Evolutionary conservation across 306 rosid genomes (phyloP).

Genomic region (Quercus ilex): DNA sequence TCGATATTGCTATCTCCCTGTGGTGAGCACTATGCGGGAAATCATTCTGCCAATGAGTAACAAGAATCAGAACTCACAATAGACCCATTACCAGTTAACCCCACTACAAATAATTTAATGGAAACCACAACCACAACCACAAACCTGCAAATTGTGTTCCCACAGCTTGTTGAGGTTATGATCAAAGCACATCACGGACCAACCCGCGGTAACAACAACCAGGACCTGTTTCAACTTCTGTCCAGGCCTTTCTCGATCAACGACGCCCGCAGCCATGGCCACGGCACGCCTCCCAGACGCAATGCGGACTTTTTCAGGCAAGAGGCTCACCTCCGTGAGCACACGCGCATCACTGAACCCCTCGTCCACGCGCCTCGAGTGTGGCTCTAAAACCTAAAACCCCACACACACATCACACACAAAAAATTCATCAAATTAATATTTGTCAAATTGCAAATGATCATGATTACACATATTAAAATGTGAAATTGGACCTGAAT

Average conservation of each 20-base stretch:
- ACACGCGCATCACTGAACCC: slow-evolving; percentile 89
- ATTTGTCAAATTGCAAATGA: no score
- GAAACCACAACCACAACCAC: slow-evolving; percentile 3
- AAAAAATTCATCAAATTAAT: no score
- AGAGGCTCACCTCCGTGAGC: slow-evolving; percentile 66
- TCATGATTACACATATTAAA: no score
- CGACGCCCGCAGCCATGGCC: slow-evolving; percentile 89
- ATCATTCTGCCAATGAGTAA: slow-evolving; percentile 57
- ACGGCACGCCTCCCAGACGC: slow-evolving; percentile 88
- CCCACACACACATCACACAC: neutral
- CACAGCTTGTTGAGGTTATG: slow-evolving; percentile 87
- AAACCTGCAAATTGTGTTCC: slow-evolving; percentile 92
- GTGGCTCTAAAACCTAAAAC: slow-evolving; percentile 87
- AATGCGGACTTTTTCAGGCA: slow-evolving; percentile 90
- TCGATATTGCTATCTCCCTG: slow-evolving; percentile 82
- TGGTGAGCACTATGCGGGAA: slow-evolving; percentile 98
- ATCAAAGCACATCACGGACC: slow-evolving; percentile 98
- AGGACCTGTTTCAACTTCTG: slow-evolving; percentile 74
- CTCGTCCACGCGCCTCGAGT: slow-evolving; percentile 78
- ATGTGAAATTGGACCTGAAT: slow-evolving; percentile 54
- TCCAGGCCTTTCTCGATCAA: slow-evolving; percentile 67
- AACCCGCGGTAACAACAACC: slow-evolving; percentile 93
- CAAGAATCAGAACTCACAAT: slow-evolving; percentile 16
- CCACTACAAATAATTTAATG: neutral
- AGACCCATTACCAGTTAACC: neutral